phyloP scores from a whole-genome alignment of 495 filamentous ascomycete genomes.

The Podospora tetraspora region DNA sequence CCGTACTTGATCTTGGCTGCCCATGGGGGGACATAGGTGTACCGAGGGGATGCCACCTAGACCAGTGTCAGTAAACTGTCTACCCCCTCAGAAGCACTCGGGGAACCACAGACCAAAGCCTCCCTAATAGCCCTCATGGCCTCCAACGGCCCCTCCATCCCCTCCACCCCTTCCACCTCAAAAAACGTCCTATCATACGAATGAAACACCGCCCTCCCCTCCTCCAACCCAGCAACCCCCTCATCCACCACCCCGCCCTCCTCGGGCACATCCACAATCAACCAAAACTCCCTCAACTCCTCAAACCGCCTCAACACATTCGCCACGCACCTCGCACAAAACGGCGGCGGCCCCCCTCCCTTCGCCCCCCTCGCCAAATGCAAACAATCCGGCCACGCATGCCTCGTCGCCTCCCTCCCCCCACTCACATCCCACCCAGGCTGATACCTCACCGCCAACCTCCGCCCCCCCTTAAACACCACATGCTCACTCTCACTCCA shows the following conservation, averaged over 20 bases:
- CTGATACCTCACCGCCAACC: conserved; percentile 20
- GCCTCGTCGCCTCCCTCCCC: background rate
- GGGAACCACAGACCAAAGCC: conserved; percentile 10
- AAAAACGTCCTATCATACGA: conserved; percentile 19
- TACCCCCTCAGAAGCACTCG: background rate
- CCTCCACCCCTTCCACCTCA: background rate
- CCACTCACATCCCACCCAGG: conserved; percentile 11
- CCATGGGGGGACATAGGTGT: background rate
- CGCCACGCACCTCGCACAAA: conserved; percentile 17
- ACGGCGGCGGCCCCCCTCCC: conserved; percentile 1
- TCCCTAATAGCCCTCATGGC: conserved; percentile 13
- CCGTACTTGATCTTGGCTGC: background rate
- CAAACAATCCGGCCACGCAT: background rate
- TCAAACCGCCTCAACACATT: conserved; percentile 16
- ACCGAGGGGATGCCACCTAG: background rate
- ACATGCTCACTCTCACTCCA: conserved; percentile 19
- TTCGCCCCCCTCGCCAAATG: background rate
- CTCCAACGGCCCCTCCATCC: conserved; percentile 7
- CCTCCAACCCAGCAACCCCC: background rate
- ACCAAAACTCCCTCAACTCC: conserved; percentile 18
- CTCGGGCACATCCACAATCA: conserved; percentile 14
- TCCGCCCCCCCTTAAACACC: conserved; percentile 15
- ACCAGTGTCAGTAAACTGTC: background rate
- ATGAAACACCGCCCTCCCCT: conserved; percentile 8
- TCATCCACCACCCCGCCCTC: background rate